phyloP scores from a whole-genome alignment of 202 grass and related monocot species.

The Bolboschoenoplectus hybrid region DNA sequence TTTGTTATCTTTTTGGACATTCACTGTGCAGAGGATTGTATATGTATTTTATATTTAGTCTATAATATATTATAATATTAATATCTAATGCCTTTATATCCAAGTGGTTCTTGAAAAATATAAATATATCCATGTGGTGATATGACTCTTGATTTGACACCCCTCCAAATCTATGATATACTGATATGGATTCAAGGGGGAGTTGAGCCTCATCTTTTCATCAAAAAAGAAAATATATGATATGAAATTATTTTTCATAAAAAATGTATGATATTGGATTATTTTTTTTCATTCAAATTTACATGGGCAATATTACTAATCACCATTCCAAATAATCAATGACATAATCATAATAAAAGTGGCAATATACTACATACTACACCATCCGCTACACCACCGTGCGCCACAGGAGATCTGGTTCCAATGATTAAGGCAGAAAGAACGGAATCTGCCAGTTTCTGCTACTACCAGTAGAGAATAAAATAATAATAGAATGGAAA shows the following conservation, averaged over 20 bases:
- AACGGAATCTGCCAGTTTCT: constrained; percentile 34
- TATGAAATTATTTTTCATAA: too few relatives aligned
- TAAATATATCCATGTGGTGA: neutral
- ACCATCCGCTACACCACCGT: neutral
- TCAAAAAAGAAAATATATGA: too few relatives aligned
- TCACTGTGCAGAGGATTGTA: neutral
- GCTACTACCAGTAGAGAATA: neutral
- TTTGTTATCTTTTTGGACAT: neutral
- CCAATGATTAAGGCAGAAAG: constrained; percentile 34
- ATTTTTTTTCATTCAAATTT: too few relatives aligned
- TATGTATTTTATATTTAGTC: neutral
- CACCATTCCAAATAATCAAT: too few relatives aligned
- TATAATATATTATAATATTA: neutral
- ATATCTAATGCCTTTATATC: neutral
- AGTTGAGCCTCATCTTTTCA: too few relatives aligned
- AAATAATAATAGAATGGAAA: neutral
- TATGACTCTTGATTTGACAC: neutral
- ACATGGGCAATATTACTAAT: too few relatives aligned
- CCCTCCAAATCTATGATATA: neutral
- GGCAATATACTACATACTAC: neutral
- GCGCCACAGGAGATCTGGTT: neutral
- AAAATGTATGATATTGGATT: too few relatives aligned
- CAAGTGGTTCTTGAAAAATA: neutral
- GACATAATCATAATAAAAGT: too few relatives aligned
- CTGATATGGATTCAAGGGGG: too few relatives aligned